A percentile compares a stretch with the other conserved stretches of the same genome.
Evolutionary conservation across 768 basidiomycete genomes (phyloP).

Genomic region (Calocybe gangraenosa): DNA sequence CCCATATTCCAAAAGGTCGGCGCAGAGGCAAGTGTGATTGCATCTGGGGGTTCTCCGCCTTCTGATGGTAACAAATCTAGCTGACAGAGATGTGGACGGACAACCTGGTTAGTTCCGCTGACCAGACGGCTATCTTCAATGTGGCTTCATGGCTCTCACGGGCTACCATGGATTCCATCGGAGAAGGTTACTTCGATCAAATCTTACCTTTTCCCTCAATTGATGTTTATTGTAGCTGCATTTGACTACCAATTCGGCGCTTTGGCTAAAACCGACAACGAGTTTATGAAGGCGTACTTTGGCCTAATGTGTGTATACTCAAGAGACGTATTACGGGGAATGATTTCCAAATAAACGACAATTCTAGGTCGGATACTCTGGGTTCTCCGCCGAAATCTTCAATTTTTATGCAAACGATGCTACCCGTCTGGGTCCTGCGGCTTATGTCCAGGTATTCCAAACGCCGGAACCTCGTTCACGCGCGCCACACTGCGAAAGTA

Average conservation of each 20-base stretch:
- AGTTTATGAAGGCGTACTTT: slow-evolving; percentile 51
- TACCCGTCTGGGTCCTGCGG: slow-evolving; percentile 43
- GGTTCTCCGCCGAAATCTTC: slow-evolving; percentile 41
- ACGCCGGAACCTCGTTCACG: slow-evolving; percentile 40
- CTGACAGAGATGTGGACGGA: slow-evolving; percentile 50
- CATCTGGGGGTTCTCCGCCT: too few relatives aligned
- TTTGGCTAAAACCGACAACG: slow-evolving; percentile 43
- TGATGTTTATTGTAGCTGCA: slow-evolving; percentile 28
- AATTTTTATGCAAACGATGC: slow-evolving; percentile 45
- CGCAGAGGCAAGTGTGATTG: slow-evolving; percentile 29
- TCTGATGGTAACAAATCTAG: slow-evolving; percentile 25
- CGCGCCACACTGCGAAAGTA: slow-evolving; percentile 38
- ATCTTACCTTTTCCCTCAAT: background rate
- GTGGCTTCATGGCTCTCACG: slow-evolving; percentile 48
- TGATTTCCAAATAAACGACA: too few relatives aligned
- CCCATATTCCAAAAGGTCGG: slow-evolving; percentile 42
- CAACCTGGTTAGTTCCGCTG: slow-evolving; percentile 36
- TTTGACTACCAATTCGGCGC: slow-evolving; percentile 58
- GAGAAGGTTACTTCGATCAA: slow-evolving; percentile 33
- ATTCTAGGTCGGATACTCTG: slow-evolving; percentile 45
- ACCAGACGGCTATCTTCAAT: slow-evolving; percentile 39
- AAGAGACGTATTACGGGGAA: background rate
- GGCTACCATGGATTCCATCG: slow-evolving; percentile 46
- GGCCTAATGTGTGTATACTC: slow-evolving; percentile 37
- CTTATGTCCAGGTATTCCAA: slow-evolving; percentile 44